phyloP scores from a whole-genome alignment of 345 rosid species.

The Limnanthes douglasii region DNA sequence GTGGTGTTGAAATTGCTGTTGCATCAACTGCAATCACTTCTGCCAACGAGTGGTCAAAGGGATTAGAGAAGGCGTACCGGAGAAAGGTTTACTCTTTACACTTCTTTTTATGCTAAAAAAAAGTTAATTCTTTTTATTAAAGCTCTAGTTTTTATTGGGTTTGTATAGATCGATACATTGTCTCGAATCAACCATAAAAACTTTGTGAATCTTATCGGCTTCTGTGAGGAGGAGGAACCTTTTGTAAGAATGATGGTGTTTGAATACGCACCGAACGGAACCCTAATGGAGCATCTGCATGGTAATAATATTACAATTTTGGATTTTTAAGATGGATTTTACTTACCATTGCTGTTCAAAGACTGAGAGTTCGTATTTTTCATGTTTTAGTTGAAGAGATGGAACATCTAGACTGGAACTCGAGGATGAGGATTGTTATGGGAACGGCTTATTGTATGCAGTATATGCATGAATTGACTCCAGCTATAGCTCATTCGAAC shows the following conservation, averaged over 20 bases:
- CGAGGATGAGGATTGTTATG: conserved; percentile 82
- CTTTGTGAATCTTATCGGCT: conserved; percentile 84
- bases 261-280: conserved; percentile 93
- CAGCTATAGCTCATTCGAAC: conserved; percentile 36
- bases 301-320: too few relatives aligned
- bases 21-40: conserved; percentile 33
- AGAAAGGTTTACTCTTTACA: conserved; percentile 44
- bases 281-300: conserved; percentile 76
- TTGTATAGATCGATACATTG: conserved; percentile 45
- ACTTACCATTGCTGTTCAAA: too few relatives aligned
- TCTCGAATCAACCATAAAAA: conserved; percentile 86
- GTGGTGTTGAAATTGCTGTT: conserved; percentile 96
- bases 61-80: conserved; percentile 50
- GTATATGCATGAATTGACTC: conserved; percentile 72
- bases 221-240: conserved; percentile 77
- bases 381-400: conserved; percentile 47
- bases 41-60: conserved; percentile 52
- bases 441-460: conserved; percentile 86
- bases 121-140: background rate
- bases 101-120: too few relatives aligned
- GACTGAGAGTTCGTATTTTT: too few relatives aligned
- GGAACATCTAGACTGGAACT: conserved; percentile 88
- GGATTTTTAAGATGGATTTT: background rate
- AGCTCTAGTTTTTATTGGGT: conserved; percentile 5
- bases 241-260: conserved; percentile 96